Conservation (phyloP, 345 rosid species). For the Melaleuca quinquenervia region DNA sequence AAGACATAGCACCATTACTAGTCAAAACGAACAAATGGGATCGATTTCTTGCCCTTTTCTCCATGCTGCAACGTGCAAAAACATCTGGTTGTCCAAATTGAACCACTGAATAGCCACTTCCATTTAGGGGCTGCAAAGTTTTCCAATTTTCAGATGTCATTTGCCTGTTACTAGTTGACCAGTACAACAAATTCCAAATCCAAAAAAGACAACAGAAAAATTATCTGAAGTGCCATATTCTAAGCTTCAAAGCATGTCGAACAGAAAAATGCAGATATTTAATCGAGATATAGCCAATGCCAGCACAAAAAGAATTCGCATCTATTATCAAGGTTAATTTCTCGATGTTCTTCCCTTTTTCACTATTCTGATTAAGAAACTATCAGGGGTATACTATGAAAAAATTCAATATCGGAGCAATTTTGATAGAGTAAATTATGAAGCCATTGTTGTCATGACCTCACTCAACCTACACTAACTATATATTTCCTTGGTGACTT, state of each 20-base stretch:
- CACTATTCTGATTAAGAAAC: not conserved
- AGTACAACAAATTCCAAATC: not conserved
- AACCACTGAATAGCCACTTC: constrained; percentile 50
- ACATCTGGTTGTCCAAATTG: constrained; percentile 56
- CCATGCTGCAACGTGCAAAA: constrained; percentile 27
- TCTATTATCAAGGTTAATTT: not conserved
- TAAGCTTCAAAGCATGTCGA: not conserved
- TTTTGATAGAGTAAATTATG: not conserved
- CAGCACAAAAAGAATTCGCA: not conserved
- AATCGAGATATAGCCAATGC: not conserved
- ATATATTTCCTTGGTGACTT: not conserved
- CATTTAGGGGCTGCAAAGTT: constrained; percentile 37
- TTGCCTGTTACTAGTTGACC: not conserved
- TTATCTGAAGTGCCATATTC: not conserved
- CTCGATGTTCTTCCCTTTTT: not conserved
- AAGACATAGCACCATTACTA: constrained; percentile 1
- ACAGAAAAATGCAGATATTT: not conserved
- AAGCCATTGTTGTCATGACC: not conserved
- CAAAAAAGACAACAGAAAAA: not conserved
- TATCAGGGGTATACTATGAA: not conserved
- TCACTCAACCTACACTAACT: not conserved
- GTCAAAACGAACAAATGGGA: constrained; percentile 29
- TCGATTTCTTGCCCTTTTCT: constrained; percentile 4
- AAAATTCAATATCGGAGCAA: not conserved
- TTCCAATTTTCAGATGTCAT: not conserved